phyloP scores from a whole-genome alignment of 192 early-diverging fungal genomes.

The Linnemannia exigua region DNA sequence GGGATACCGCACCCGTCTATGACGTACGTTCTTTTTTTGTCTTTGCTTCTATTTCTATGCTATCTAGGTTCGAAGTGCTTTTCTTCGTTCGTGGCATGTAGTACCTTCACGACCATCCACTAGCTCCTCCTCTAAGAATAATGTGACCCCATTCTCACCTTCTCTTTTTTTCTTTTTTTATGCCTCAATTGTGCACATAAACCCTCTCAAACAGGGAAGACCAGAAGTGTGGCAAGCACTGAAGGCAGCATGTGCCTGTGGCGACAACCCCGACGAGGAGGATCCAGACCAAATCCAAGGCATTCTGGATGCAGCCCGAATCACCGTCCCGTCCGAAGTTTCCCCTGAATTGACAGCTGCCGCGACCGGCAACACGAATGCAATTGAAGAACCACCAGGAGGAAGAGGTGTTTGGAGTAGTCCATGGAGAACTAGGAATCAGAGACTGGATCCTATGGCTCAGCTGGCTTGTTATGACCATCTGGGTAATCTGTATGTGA shows the following conservation, averaged over 20 bases:
- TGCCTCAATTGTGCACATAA: no score
- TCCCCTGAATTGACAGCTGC: not conserved
- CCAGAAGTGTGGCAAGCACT: conserved; percentile 14
- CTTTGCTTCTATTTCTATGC: not conserved
- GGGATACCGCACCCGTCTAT: conserved; percentile 13
- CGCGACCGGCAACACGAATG: not conserved
- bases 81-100: no score
- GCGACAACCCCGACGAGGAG: not conserved
- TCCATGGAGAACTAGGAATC: not conserved
- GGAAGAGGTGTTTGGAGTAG: not conserved
- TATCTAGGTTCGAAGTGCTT: not conserved
- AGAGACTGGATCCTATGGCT: not conserved
- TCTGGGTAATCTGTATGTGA: not conserved
- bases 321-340: conserved; percentile 9
- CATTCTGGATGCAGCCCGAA: conserved; percentile 8
- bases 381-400: not conserved
- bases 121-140: no score
- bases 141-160: no score
- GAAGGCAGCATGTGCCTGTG: not conserved
- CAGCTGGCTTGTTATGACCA: not conserved
- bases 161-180: not conserved
- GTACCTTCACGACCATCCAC: no score
- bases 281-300: conserved; percentile 3
- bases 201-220: not conserved
- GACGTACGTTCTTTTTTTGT: not conserved